phyloP scores from a whole-genome alignment of 2,329 filamentous ascomycete genomes.

The Phialophora chinensis region DNA sequence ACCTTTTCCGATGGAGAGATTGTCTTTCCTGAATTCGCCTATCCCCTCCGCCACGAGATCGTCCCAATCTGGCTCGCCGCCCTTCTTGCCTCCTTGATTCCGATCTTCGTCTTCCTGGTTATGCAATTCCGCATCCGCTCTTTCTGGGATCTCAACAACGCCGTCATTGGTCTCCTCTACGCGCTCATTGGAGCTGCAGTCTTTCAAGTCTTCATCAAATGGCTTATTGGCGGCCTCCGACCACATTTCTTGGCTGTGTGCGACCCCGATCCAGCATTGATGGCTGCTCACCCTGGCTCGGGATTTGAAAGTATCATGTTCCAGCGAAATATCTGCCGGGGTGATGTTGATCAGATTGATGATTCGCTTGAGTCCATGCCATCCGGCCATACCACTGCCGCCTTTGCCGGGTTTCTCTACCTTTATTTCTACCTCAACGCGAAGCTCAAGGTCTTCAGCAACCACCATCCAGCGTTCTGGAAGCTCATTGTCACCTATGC shows the following conservation, averaged over 20 bases:
- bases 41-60: conserved; percentile 72
- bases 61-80: conserved; percentile 74
- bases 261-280: conserved; percentile 61
- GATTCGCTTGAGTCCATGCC: conserved; percentile 74
- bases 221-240: conserved; percentile 74
- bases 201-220: conserved; percentile 78
- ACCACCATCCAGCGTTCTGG: conserved; percentile 77
- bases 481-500: conserved; percentile 70
- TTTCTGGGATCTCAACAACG: conserved; percentile 73
- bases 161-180: conserved; percentile 71
- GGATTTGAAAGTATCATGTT: conserved; percentile 70
- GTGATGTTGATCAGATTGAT: conserved; percentile 67
- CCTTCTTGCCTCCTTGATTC: conserved; percentile 67
- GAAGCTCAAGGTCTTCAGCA: conserved; percentile 75
- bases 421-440: conserved; percentile 77
- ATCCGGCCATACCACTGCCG: conserved; percentile 74
- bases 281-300: conserved; percentile 50
- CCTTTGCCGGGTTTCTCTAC: conserved; percentile 58
- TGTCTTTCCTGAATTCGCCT: conserved; percentile 73
- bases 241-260: conserved; percentile 75
- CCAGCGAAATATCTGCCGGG: conserved; percentile 72
- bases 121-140: conserved; percentile 71
- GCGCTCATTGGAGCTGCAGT: conserved; percentile 72
- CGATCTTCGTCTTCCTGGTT: conserved; percentile 68
- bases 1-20: conserved; percentile 70